Conservation (phyloP, 208 protist genomes). For the Acanthamoeba polyphaga region DNA sequence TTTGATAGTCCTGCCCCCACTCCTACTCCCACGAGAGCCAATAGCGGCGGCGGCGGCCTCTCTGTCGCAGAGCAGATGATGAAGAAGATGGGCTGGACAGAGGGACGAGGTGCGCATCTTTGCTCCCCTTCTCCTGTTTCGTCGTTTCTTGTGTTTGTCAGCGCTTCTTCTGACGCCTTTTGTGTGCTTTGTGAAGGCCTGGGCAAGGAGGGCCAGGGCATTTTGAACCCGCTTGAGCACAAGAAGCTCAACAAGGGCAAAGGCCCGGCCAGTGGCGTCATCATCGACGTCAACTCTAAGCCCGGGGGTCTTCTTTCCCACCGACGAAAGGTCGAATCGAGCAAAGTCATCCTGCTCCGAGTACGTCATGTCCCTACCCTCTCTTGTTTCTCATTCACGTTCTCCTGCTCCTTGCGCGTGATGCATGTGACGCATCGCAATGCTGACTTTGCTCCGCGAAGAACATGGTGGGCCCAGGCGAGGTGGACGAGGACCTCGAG, state of each 20-base stretch:
- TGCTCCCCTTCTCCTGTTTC: background rate
- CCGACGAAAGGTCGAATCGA: background rate
- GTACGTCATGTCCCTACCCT: background rate
- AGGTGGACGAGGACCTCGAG: conserved; percentile 79
- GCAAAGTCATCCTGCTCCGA: background rate
- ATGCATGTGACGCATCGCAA: no score
- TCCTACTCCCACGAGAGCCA: background rate
- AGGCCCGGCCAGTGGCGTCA: background rate
- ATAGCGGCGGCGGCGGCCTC: background rate
- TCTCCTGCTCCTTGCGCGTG: background rate
- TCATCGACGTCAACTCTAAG: background rate
- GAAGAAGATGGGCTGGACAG: conserved; percentile 79
- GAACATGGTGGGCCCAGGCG: conserved; percentile 81
- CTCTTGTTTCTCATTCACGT: background rate
- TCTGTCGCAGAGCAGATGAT: conserved; percentile 49
- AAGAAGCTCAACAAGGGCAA: conserved; percentile 53
- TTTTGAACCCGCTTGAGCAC: conserved; percentile 68
- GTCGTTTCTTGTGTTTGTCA: background rate
- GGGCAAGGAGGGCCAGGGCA: conserved; percentile 66
- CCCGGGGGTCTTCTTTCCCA: background rate
- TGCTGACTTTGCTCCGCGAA: background rate
- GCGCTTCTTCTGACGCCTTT: background rate
- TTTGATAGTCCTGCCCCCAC: background rate
- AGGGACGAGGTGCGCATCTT: conserved; percentile 60
- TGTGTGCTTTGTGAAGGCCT: background rate